Conservation (phyloP, 164 flowering plant species). For the Malania oleifera region DNA sequence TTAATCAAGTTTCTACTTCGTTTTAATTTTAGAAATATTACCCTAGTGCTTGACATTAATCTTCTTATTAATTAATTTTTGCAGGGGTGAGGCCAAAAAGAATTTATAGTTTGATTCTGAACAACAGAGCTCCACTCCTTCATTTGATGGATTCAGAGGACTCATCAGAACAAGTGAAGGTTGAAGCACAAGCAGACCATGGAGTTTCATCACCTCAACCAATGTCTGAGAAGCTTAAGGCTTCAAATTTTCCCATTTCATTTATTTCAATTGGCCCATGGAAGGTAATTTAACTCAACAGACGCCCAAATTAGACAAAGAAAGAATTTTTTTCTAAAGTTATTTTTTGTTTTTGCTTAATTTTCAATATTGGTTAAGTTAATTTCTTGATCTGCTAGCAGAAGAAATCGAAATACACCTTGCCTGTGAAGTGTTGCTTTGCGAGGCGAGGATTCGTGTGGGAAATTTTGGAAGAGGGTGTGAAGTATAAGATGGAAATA, state of each 20-base stretch:
- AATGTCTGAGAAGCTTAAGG: constrained; percentile 41
- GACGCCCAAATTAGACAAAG: background rate
- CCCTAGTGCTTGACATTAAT: too few species aligned
- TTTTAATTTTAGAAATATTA: too few species aligned
- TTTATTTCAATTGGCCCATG: constrained; percentile 51
- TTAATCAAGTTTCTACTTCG: too few species aligned
- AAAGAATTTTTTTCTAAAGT: too few species aligned
- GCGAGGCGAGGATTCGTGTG: constrained; percentile 44
- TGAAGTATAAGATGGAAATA: constrained; percentile 48
- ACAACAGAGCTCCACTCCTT: too few species aligned
- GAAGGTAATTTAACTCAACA: constrained; percentile 34
- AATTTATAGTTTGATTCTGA: too few species aligned
- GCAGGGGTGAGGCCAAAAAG: too few species aligned
- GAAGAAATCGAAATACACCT: constrained; percentile 21
- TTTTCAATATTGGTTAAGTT: background rate
- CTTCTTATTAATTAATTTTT: too few species aligned
- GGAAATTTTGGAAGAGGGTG: constrained; percentile 32
- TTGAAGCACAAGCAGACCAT: too few species aligned
- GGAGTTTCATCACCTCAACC: background rate
- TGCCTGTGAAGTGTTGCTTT: constrained; percentile 39
- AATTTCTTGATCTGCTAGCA: constrained; percentile 9
- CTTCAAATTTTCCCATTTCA: constrained; percentile 41
- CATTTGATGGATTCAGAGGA: too few species aligned
- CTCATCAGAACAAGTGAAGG: too few species aligned
- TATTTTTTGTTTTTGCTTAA: background rate